phyloP scores from a whole-genome alignment of 2,329 filamentous ascomycete species.

The Ustulina deusta region DNA sequence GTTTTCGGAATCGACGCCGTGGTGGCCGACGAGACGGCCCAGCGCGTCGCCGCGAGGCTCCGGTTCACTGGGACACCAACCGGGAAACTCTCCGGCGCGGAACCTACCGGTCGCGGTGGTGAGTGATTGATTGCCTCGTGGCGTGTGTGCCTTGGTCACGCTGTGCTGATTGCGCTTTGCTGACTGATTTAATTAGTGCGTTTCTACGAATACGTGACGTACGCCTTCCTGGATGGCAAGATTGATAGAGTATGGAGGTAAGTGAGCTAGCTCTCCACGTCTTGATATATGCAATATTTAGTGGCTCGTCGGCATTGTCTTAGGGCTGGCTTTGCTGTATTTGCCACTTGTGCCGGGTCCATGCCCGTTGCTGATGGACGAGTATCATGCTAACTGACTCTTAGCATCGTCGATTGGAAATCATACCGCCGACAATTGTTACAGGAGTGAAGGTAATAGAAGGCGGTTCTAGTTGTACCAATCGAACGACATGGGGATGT shows the following conservation, averaged over 20 bases:
- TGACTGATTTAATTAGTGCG: constrained; percentile 40
- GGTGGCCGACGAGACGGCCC: constrained; percentile 49
- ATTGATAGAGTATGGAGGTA: constrained; percentile 52
- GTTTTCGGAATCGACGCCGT: constrained; percentile 46
- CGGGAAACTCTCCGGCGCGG: constrained; percentile 45
- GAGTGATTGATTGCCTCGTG: constrained; percentile 2
- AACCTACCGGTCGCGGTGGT: constrained; percentile 46
- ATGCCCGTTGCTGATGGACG: neutral
- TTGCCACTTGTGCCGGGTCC: neutral
- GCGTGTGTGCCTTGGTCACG: neutral
- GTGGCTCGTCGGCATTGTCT: neutral
- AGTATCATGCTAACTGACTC: constrained; percentile 7
- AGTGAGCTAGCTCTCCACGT: neutral
- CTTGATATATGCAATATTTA: neutral
- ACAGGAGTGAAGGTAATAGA: neutral
- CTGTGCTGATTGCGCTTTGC: constrained; percentile 4
- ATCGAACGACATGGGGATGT: neutral
- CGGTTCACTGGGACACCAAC: constrained; percentile 50
- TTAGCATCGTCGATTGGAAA: constrained; percentile 32
- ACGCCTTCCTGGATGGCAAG: constrained; percentile 51
- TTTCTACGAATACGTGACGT: constrained; percentile 53
- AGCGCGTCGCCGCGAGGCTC: constrained; percentile 51
- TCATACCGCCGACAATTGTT: constrained; percentile 22
- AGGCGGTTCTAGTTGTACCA: neutral
- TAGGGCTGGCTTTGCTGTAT: neutral